Percentiles rank a stretch among this genome's conserved stretches.
Conservation (phyloP, 2,329 filamentous ascomycete genomes). For the Ceratocystis alfenasii region DNA sequence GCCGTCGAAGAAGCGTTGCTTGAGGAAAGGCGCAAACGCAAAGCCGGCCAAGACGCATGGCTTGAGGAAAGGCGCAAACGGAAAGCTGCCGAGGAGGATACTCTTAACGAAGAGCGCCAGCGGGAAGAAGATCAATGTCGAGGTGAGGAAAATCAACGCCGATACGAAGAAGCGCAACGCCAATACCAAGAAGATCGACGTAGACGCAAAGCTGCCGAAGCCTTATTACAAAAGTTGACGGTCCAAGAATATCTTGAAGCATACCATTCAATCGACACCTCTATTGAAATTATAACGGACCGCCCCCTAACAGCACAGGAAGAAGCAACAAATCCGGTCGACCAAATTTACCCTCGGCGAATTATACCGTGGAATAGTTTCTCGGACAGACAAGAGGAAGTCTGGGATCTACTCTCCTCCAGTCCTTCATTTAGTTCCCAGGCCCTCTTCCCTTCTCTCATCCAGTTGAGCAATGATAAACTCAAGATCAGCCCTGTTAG, state of each 20-base stretch:
- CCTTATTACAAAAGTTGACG: too few relatives aligned
- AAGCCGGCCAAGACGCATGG: neutral
- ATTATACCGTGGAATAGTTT: neutral
- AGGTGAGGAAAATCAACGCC: too few relatives aligned
- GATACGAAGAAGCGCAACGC: too few relatives aligned
- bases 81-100: too few relatives aligned
- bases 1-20: too few relatives aligned
- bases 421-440: neutral
- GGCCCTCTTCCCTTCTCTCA: neutral
- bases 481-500: too few relatives aligned
- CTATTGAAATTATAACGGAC: neutral
- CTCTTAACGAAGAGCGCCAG: too few relatives aligned
- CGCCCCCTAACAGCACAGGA: neutral
- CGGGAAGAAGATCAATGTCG: too few relatives aligned
- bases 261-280: neutral
- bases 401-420: neutral
- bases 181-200: too few relatives aligned
- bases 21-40: too few relatives aligned
- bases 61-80: neutral
- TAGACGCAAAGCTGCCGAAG: too few relatives aligned
- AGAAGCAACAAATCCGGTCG: neutral
- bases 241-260: neutral
- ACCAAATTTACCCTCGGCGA: neutral
- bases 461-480: neutral
- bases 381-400: neutral